Evolutionary conservation across 2,329 filamentous ascomycete species (phyloP).

Genomic region (Colletotrichum incanum): DNA sequence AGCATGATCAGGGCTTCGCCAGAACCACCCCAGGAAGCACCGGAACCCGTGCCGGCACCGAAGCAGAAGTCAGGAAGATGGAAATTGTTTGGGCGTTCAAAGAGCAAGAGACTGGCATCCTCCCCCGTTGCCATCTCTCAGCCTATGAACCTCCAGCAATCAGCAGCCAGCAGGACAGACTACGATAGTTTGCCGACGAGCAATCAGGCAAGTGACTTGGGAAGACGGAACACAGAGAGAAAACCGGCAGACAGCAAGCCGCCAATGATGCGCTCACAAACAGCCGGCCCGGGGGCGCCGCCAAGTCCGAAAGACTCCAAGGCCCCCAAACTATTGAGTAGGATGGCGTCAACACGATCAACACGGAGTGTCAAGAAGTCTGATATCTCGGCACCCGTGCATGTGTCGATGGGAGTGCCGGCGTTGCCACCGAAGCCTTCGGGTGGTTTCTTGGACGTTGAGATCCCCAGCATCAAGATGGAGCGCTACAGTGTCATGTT

Average conservation of each 20-base stretch:
- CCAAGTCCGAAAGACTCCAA: slow-evolving; percentile 42
- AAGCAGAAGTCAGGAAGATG: slow-evolving; percentile 70
- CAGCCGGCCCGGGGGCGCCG: slow-evolving; percentile 51
- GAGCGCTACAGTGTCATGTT: slow-evolving; percentile 98
- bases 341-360: slow-evolving; percentile 44
- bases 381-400: slow-evolving; percentile 49
- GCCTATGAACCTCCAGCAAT: slow-evolving; percentile 37
- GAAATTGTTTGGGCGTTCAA: slow-evolving; percentile 69
- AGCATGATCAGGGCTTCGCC: slow-evolving; percentile 35
- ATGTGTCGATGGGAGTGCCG: slow-evolving; percentile 46
- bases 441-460: slow-evolving; percentile 75
- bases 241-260: slow-evolving; percentile 60
- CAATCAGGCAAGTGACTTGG: slow-evolving; percentile 40
- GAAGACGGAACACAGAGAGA: slow-evolving; percentile 57
- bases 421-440: slow-evolving; percentile 40
- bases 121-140: slow-evolving; percentile 39
- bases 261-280: slow-evolving; percentile 60
- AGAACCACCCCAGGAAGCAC: slow-evolving; percentile 30
- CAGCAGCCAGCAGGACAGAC: slow-evolving; percentile 20
- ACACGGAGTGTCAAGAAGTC: slow-evolving; percentile 43
- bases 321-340: slow-evolving; percentile 39
- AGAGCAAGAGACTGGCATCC: slow-evolving; percentile 51
- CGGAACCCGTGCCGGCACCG: slow-evolving; percentile 43
- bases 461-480: slow-evolving; percentile 85
- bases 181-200: slow-evolving; percentile 11